Base-by-base conservation (phyloP, 176 grass and related monocot species). In the Tuctoria greenei region DNA sequence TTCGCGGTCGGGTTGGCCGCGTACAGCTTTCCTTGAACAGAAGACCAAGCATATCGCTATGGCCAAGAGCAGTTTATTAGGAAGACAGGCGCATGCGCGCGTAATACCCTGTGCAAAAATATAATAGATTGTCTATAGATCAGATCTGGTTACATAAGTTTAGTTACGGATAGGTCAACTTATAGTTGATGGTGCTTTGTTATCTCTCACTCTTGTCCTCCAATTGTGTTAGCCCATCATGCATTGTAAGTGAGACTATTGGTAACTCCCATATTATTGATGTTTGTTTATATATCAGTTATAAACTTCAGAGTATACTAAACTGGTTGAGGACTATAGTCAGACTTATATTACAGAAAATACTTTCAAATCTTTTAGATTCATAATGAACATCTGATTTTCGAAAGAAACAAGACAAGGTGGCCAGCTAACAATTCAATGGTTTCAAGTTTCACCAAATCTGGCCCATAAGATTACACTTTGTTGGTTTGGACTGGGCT, bases 91-190 rank as follows among this genome's bases (percentile, higher is more conserved):
- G 31, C 31, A 31, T 31, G 31, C 31, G 3, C 3, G 44, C 44
- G 14, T 10, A 47, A 47, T 47, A 16, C 11, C 13, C 4, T 16
- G 13, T 47, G 52, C n/a, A 56, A 56, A 23, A 23, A 24, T 23
- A 0, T 23, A 23, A 24, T 56, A 56, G 52, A 24, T 4, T 20
- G 16, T 51, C 17, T 5, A 43, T 8, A 40, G 36, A 21, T 59
- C 51, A 21, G 39, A 69, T 69, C 51, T 59, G 38, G 18, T 59
- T 45, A 21, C 23, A 56, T 57, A 43, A 56, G 55, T 61, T 74
- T 74, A 74, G 38, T 67, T 55, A 26, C 27, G 4, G 26, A 20
- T 31, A 31, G 1, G 31, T 31, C 17, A 78, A 56, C 50, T 9
- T n/a, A 24, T 24, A 14, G 58, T 23, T 28, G 5, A 16, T 38